Evolutionary conservation across 345 rosid species (phyloP), one percentile per base, ranked within the genome.

Genomic region (Abelmoschus esculentus): DNA sequence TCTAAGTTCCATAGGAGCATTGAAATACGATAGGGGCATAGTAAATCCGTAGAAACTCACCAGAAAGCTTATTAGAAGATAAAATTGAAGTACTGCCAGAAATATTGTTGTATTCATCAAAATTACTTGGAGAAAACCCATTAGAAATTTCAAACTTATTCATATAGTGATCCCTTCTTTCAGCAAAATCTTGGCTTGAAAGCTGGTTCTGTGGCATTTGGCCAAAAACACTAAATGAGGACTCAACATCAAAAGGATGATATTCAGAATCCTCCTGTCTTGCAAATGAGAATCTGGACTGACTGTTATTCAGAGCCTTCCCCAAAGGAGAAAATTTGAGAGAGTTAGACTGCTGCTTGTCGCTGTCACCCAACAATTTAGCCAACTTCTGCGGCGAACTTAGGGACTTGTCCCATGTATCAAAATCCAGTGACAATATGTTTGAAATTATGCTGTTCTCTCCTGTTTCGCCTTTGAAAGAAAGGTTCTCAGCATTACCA

Each of bases 281-380:
- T 0, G 98, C 96, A 76, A 89, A 89, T 17, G 95, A 91, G 80
- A 93, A 91, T 76, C 96, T 87, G 60, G 97, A 91, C 76, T 93
- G 95, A 67, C 56, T 76, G 66, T 80, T 89, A 67, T 77, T 82
- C 73, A 83, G 97, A 17, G 67, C 74, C 77, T 88, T 88, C 82
- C 84, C 71, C 11, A 79, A 74, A 78, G 75, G 74, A 2, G 88
- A 76, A 69, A 77, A 62, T 67, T 77, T 80, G 50, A 76, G 77
- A 42, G 87, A 75, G 71, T 77, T 83, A 31, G 84, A 70, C 34
- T 81, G 81, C 61, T 73, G 81, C 61, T 72, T 78, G 59, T 86
- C 90, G 40, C 76, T 70, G 66, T 89, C 89, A 54, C 86, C 83
- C 68, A 89, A 74, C 67, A 91, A 73, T 58, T 86, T 81, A 3